Evolutionary conservation across 352 stramenopile genomes (phyloP).

Genomic region (Phytophthora pseudosyringae): DNA sequence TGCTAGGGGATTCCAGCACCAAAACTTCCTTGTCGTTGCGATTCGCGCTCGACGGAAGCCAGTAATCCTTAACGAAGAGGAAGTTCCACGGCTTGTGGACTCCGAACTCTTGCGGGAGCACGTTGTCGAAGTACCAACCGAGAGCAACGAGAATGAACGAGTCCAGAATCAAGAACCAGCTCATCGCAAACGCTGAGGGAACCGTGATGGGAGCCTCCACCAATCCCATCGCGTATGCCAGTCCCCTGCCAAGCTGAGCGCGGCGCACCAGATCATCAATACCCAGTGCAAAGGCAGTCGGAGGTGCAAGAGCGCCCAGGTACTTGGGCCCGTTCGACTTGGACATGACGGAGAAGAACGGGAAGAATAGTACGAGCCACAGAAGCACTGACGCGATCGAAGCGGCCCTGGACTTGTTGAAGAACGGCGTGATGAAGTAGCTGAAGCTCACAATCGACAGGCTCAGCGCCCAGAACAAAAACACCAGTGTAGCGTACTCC

Average conservation of each 20-base stretch:
- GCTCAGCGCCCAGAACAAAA: constrained; percentile 73
- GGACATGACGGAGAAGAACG: constrained; percentile 77
- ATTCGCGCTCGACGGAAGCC: constrained; percentile 15
- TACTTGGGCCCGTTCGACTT: constrained; percentile 60
- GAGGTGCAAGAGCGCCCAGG: constrained; percentile 57
- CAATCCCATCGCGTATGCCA: constrained; percentile 62
- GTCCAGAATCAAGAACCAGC: constrained; percentile 80
- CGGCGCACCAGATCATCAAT: constrained; percentile 67
- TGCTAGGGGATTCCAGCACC: constrained; percentile 32
- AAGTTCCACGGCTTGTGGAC: constrained; percentile 93
- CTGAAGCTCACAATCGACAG: constrained; percentile 70
- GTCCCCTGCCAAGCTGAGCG: constrained; percentile 61
- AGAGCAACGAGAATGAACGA: constrained; percentile 82
- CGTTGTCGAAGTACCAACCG: constrained; percentile 94
- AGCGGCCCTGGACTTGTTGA: constrained; percentile 71
- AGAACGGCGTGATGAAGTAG: constrained; percentile 74
- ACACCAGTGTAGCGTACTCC: constrained; percentile 63
- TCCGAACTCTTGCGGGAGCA: constrained; percentile 92
- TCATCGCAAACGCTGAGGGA: constrained; percentile 58
- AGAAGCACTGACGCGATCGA: constrained; percentile 70
- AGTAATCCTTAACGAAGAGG: constrained; percentile 59
- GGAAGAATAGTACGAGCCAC: constrained; percentile 78
- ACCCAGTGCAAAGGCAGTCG: constrained; percentile 74
- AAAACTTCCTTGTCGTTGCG: constrained; percentile 28
- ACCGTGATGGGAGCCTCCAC: constrained; percentile 48